Evolutionary conservation across 176 grass and related monocot species (phyloP), one percentile per base, ranked within the genome.

Genomic region (Oropetium thomaeum): DNA sequence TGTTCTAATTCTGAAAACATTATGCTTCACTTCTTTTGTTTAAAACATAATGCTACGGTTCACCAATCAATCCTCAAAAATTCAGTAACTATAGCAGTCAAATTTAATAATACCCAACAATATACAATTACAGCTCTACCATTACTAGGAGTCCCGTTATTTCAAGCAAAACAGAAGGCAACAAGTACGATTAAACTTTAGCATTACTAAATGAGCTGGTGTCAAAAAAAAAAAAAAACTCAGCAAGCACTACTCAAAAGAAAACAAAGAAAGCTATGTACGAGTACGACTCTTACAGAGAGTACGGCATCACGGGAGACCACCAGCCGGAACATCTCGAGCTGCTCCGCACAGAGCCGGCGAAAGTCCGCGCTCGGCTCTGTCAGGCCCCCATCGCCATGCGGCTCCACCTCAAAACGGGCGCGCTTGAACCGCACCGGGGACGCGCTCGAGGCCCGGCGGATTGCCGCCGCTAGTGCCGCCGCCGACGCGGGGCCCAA

Each of bases 331-430:
- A 94, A 94, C 67, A 94, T 77, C 80, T 88, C 79, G 25, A 94
- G 92, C 81, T 94, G 88, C 77, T 88, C 92, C 8, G 76, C 62
- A 38, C 92, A 94, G 23, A 90, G 85, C 29, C 82, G 65, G 38
- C 53, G 88, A 35, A 94, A 90, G 64, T 94, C 88, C 1, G 87
- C 64, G 79, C 91, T 94, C 13, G 91, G 91, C 58, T 77, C 85
- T 43, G 78, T 51, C 7, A 71, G 1, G 20, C 74, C 74, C 0
- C 22, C 66, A 25, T 77, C 60, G 7, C 60, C 73, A n/a, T 17
- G 57, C 51, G 70, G 69, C 48, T 35, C 54, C 9, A 25, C 65
- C 75, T 79, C 70, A 40, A 78, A 65, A 26, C 30, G 38, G 54
- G 40, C 48, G 68, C 65, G 78, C 23, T 59, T 80, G 84, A 94